phyloP scores from a whole-genome alignment of 129 eudicot genomes.

The Helianthus annuus region HanXRQr2.0-SUNRISE NC_035440.2:142900351-142900850 shows the following conservation, averaged over 20 bases:
- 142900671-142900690: no score
- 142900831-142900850: no score
- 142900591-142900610: constrained; percentile 12
- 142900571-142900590: constrained; percentile 69
- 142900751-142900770: no score
- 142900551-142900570: constrained; percentile 69
- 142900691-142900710: no score
- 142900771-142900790: no score
- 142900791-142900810: no score
- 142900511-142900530: constrained; percentile 33
- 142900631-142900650: no score
- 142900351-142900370: constrained; percentile 59
- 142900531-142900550: constrained; percentile 50
- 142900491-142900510: constrained; percentile 34
- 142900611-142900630: no score
- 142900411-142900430: constrained; percentile 45
- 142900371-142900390: constrained; percentile 63
- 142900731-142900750: no score
- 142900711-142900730: no score
- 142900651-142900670: no score
- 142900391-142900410: constrained; percentile 51
- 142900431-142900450: constrained; percentile 37
- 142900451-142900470: not conserved
- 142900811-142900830: no score
- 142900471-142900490: constrained; percentile 6